Evolutionary conservation across 768 basidiomycete genomes (phyloP), one percentile per base, ranked within the genome.

Genomic region (Porpolomopsis calyptriformis): DNA sequence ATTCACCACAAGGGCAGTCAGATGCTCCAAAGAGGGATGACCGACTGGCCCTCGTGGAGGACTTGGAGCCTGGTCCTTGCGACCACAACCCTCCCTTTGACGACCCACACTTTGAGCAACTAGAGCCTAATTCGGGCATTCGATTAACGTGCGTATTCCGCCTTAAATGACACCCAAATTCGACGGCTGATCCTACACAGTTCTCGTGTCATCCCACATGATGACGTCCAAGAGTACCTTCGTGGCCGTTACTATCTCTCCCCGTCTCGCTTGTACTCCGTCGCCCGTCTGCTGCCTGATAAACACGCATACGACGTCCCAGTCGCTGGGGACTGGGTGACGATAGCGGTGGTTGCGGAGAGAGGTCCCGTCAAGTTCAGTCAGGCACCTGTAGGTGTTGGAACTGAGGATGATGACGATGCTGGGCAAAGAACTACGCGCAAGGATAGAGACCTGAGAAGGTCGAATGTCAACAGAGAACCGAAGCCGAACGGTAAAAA

Each of bases 331-430:
- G 96, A 98, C 61, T 98, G 90, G 86, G 75, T 97, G 34, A 93
- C 92, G 4, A 88, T 99, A 39, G 94, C 90, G 2, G 93, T 98
- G 4, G 80, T 99, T 11, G 94, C 92, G 2, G 90, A 94, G 60
- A 78, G 91, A 18, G 82, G 90, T 2, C 82, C 81, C 5, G 68
- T 93, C 57, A 80, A 76, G 52, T 75, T 80, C 53, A 87, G 73
- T 39, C 76, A 73, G 47, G 80, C 82, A 24, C 84, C 83, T 40
- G 77, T 82, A 16, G 59, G 72, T 10, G 59, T 74, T 5, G 73
- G 64, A 25, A 69, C 68, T 22, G 74, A 77, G 40, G 72, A 69
- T 4, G 66, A 64, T 14, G 67, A 67, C 2, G 65, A 61, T 10
- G 56, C 7, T 2, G 16, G 9, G 38, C 34, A 65, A 65, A 45